phyloP scores from a whole-genome alignment of 2,329 filamentous ascomycete genomes.

The Seiridium unicorne region DNA sequence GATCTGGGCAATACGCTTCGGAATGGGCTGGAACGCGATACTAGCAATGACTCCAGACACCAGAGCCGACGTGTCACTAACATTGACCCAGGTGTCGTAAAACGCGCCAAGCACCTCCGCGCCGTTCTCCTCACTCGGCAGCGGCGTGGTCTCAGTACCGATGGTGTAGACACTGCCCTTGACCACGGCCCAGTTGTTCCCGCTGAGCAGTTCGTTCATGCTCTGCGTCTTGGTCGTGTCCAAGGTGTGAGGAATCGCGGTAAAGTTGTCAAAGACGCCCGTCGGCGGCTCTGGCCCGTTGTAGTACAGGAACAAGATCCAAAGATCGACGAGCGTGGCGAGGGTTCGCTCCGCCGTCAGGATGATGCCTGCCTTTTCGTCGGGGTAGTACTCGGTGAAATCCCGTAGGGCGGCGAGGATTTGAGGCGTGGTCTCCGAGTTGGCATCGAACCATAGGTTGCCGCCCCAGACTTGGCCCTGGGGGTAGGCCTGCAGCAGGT shows the following conservation, averaged over 20 bases:
- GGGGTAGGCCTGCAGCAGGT: slow-evolving; percentile 39
- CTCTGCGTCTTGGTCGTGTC: slow-evolving; percentile 46
- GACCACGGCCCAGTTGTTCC: slow-evolving; percentile 39
- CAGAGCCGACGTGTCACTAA: slow-evolving; percentile 19
- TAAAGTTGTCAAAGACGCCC: slow-evolving; percentile 56
- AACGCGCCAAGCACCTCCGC: slow-evolving; percentile 27
- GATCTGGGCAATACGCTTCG: slow-evolving; percentile 29
- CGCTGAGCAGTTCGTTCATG: slow-evolving; percentile 43
- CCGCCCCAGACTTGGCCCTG: slow-evolving; percentile 43
- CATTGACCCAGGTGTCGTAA: slow-evolving; percentile 31
- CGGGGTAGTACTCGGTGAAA: slow-evolving; percentile 56
- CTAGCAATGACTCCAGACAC: slow-evolving; percentile 28
- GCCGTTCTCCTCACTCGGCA: slow-evolving; percentile 25
- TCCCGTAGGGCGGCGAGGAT: slow-evolving; percentile 49
- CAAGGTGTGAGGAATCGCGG: slow-evolving; percentile 37
- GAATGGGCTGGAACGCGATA: slow-evolving; percentile 37
- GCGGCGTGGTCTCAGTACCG: slow-evolving; percentile 34
- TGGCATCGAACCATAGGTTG: slow-evolving; percentile 35
- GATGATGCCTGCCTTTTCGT: slow-evolving; percentile 61
- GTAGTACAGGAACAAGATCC: slow-evolving; percentile 63
- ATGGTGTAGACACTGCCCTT: slow-evolving; percentile 35
- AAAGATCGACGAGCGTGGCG: slow-evolving; percentile 45
- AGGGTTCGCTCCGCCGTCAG: slow-evolving; percentile 48
- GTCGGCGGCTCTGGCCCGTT: slow-evolving; percentile 52
- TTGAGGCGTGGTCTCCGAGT: slow-evolving; percentile 23